A percentile compares a stretch with the other conserved stretches of the same genome.
phyloP scores from a whole-genome alignment of 331 rosid genomes.

The Arachis monticola region DNA sequence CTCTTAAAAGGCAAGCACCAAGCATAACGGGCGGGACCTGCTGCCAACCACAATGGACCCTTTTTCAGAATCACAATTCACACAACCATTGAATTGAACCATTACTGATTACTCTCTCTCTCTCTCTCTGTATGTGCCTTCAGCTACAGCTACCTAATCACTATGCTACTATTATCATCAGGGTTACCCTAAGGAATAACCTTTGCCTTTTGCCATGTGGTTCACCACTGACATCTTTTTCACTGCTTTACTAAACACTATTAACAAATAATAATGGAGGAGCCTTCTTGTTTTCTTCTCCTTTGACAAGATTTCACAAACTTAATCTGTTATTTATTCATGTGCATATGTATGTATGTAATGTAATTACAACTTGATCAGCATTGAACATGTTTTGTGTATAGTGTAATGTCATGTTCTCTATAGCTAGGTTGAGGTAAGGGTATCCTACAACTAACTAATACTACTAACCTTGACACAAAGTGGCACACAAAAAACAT shows the following conservation, averaged over 20 bases:
- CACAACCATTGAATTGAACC: not conserved
- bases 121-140: not conserved
- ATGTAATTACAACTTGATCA: too few species aligned
- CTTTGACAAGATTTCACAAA: not conserved
- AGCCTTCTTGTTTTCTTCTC: not conserved
- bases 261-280: not conserved
- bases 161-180: not conserved
- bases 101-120: not conserved
- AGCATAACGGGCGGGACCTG: slow-evolving; percentile 23
- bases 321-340: not conserved
- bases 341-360: not conserved
- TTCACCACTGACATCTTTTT: slow-evolving; percentile 14
- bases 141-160: not conserved
- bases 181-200: slow-evolving; percentile 15
- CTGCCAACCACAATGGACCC: slow-evolving; percentile 35
- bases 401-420: slow-evolving; percentile 12
- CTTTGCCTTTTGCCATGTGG: slow-evolving; percentile 30
- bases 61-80: slow-evolving; percentile 6
- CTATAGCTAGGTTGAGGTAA: slow-evolving; percentile 14
- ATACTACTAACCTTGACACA: not conserved
- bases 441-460: too few species aligned
- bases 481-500: slow-evolving; percentile 36
- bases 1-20: slow-evolving; percentile 31
- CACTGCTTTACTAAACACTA: not conserved
- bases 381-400: slow-evolving; percentile 13